phyloP scores from a whole-genome alignment of 805 yeast species.

The Torulaspora maleeae region DNA sequence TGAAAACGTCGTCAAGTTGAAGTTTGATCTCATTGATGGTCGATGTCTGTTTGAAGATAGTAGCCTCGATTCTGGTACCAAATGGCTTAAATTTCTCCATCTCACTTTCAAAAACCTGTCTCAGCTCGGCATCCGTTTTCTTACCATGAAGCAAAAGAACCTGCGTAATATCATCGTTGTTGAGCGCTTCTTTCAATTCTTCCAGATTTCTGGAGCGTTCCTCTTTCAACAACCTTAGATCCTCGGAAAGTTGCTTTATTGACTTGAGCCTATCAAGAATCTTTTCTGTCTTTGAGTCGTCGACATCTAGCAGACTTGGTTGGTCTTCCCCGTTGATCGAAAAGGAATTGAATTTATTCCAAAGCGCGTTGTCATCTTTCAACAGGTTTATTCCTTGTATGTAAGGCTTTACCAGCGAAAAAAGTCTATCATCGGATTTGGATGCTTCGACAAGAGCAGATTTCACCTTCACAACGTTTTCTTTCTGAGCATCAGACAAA shows the following conservation, averaged over 20 bases:
- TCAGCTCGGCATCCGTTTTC: slow-evolving; percentile 53
- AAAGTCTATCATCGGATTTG: slow-evolving; percentile 52
- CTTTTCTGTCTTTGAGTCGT: slow-evolving; percentile 40
- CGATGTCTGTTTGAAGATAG: slow-evolving; percentile 60
- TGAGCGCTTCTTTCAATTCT: slow-evolving; percentile 65
- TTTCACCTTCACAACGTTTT: slow-evolving; percentile 53
- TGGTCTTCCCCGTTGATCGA: slow-evolving; percentile 13
- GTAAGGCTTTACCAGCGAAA: slow-evolving; percentile 43
- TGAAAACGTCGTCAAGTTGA: slow-evolving; percentile 44
- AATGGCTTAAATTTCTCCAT: slow-evolving; percentile 70
- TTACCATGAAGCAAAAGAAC: slow-evolving; percentile 62
- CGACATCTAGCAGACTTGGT: slow-evolving; percentile 62
- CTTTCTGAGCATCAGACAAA: slow-evolving; percentile 44
- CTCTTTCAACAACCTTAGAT: slow-evolving; percentile 55
- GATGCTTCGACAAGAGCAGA: slow-evolving; percentile 59
- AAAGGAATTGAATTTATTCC: slow-evolving; percentile 36
- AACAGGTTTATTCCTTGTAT: slow-evolving; percentile 43
- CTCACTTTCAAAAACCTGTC: slow-evolving; percentile 62
- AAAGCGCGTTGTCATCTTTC: slow-evolving; percentile 41
- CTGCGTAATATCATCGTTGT: slow-evolving; percentile 79
- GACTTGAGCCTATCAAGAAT: slow-evolving; percentile 40
- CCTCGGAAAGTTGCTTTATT: slow-evolving; percentile 55
- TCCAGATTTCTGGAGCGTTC: slow-evolving; percentile 59
- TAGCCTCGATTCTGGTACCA: slow-evolving; percentile 59
- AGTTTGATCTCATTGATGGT: slow-evolving; percentile 45